Base-by-base conservation (phyloP, 768 basidiomycete genomes). In the Lyophyllum decastes region DNA sequence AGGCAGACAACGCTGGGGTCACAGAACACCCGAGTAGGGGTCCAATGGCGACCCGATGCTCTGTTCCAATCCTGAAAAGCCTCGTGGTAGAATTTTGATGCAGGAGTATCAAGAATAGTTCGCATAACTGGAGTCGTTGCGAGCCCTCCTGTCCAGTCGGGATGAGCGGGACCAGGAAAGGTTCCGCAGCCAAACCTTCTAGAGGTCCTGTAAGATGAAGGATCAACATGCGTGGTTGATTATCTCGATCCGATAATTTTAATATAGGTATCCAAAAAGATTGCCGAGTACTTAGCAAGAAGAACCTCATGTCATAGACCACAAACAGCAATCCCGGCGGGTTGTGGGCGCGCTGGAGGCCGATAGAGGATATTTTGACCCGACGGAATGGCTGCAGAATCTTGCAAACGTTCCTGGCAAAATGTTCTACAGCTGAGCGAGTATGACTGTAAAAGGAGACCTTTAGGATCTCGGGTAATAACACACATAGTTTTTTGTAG, bases 1-100 rank as follows among this genome's bases (percentile, higher is more conserved):
- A 65, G 64, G 64, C 62, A 56, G 56, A 44, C 47, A 44, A 49
- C 51, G 52, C 34, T 49, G 48, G 52, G 46, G 30, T 50, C 46
- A 41, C 9, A 44, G 21, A 47, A 46, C 40, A 52, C 45, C 53
- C 59, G 54, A 54, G 26, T 49, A 62, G 47, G 54, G 64, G 25
- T 46, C 52, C 25, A 34, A 17, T 45, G 30, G 43, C 52, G 33
- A 57, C 56, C 56, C 56, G 44, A 48, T 48, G 49, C 34, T n/a
- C 30, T 52, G 26, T 50, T 45, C 19, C 58, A 55, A 54, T 45
- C 11, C 6, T 26, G 43, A 30, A 49, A 50, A 38, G 22, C 59
- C 61, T 63, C 61, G 50, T 62, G 52, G 58, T 46, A 22, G 27
- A 34, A 48, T 45, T 38, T 53, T 44, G 48, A 58, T 55, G 54